A percentile compares a stretch with the other conserved stretches of the same genome.
Conservation (phyloP, 2,329 filamentous ascomycete species). For the Colletotrichum graminicola region DNA sequence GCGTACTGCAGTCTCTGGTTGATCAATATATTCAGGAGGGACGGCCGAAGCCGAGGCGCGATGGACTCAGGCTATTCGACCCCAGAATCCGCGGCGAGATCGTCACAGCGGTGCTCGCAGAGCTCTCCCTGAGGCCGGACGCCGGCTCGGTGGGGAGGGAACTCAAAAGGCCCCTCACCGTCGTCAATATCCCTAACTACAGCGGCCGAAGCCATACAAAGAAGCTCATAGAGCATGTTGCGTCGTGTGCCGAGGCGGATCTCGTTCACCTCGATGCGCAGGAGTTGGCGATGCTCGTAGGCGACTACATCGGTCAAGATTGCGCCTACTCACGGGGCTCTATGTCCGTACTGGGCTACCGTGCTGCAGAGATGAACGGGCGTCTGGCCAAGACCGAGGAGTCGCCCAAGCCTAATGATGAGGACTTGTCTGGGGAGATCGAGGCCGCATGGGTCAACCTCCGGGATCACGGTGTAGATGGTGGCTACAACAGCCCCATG, state of each 20-base stretch:
- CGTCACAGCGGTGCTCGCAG: constrained; percentile 49
- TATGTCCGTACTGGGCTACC: constrained; percentile 68
- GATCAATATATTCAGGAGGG: constrained; percentile 40
- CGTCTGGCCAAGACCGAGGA: constrained; percentile 63
- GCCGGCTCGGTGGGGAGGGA: constrained; percentile 43
- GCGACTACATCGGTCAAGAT: constrained; percentile 76
- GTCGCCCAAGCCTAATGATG: constrained; percentile 52
- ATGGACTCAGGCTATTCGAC: constrained; percentile 34
- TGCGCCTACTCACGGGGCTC: constrained; percentile 61
- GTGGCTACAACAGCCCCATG: constrained; percentile 47
- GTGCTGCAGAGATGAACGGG: constrained; percentile 66
- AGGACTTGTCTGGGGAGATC: constrained; percentile 46
- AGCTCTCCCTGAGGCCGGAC: constrained; percentile 47
- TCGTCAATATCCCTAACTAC: constrained; percentile 53
- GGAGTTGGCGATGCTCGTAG: constrained; percentile 77
- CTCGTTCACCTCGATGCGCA: constrained; percentile 76
- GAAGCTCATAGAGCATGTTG: constrained; percentile 71
- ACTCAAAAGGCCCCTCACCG: constrained; percentile 50
- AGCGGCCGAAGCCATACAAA: constrained; percentile 44
- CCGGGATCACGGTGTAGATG: constrained; percentile 44
- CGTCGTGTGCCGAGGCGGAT: constrained; percentile 72
- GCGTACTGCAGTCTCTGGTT: constrained; percentile 26
- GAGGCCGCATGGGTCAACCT: constrained; percentile 46
- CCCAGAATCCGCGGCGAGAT: constrained; percentile 47
- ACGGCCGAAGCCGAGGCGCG: constrained; percentile 27